Evolutionary conservation across 2,329 filamentous ascomycete genomes (phyloP).

Genomic region (Incumbomyces delicatus): DNA sequence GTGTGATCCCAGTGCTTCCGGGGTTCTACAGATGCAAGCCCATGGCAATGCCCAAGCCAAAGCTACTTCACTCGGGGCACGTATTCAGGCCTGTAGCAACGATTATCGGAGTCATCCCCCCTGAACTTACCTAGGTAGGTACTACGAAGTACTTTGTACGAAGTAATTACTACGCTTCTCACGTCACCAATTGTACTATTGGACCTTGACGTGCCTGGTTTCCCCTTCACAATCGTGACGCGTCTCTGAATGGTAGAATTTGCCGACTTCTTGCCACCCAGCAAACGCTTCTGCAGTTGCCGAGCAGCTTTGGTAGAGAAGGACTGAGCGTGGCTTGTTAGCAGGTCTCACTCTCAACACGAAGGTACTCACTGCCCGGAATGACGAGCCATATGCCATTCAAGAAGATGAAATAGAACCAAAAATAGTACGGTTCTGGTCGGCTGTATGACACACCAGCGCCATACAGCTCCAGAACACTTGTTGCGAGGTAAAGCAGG

Average conservation of each 20-base stretch:
- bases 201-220: conserved; percentile 19
- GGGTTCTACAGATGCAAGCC: too few species aligned
- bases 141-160: too few species aligned
- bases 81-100: too few species aligned
- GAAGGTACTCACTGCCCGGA: conserved; percentile 40
- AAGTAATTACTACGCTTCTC: too few species aligned
- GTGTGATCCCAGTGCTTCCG: too few species aligned
- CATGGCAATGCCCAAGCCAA: neutral
- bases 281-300: conserved; percentile 24
- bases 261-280: neutral
- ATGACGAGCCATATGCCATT: conserved; percentile 59
- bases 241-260: neutral
- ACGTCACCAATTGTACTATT: too few species aligned
- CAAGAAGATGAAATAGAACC: conserved; percentile 57
- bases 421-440: conserved; percentile 56
- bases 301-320: conserved; percentile 30
- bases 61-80: neutral
- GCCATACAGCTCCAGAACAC: conserved; percentile 50
- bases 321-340: conserved; percentile 18
- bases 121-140: too few species aligned
- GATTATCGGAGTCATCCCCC: too few species aligned
- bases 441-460: conserved; percentile 47
- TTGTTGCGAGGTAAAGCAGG: conserved; percentile 54
- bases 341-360: neutral
- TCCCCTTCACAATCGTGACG: neutral